Conservation (phyloP, 208 protist genomes). For the Blastocrithidia nonstop region DNA sequence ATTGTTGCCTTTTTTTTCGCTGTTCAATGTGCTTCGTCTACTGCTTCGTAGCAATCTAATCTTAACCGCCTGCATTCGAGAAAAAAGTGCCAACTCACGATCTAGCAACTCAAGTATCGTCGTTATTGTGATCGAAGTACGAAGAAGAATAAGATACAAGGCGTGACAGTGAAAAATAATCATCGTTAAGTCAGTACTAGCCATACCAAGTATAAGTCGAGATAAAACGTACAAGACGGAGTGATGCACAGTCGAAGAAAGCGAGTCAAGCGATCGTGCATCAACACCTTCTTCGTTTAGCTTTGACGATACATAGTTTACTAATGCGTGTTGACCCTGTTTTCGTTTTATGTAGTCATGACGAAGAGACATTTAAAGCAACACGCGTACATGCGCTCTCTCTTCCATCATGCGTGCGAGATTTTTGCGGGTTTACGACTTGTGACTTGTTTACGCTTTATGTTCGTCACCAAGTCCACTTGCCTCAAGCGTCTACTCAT, state of each 20-base stretch:
- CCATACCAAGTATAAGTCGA: slow-evolving; percentile 73
- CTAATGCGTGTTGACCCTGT: slow-evolving; percentile 68
- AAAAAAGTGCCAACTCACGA: slow-evolving; percentile 48
- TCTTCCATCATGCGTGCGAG: slow-evolving; percentile 51
- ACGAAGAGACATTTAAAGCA: slow-evolving; percentile 75
- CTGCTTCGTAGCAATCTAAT: slow-evolving; percentile 17
- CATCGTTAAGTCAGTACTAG: slow-evolving; percentile 64
- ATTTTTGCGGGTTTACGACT: neutral
- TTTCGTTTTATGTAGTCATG: slow-evolving; percentile 58
- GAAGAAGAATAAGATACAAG: slow-evolving; percentile 38
- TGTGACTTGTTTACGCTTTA: too few species aligned
- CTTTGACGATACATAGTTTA: slow-evolving; percentile 62
- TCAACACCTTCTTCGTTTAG: slow-evolving; percentile 47
- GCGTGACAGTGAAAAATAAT: slow-evolving; percentile 58
- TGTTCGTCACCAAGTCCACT: too few species aligned
- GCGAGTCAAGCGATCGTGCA: slow-evolving; percentile 33
- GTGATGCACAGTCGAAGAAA: slow-evolving; percentile 65
- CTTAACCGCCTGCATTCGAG: slow-evolving; percentile 48
- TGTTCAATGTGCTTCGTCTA: neutral
- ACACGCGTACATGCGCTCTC: slow-evolving; percentile 56
- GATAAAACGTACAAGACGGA: slow-evolving; percentile 63
- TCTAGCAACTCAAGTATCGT: slow-evolving; percentile 57
- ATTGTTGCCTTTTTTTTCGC: too few species aligned
- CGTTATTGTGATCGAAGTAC: slow-evolving; percentile 29
- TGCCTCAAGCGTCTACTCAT: too few species aligned